Percentiles rank a stretch among this genome's conserved stretches.
Conservation (phyloP, 108 stramenopile species). For the Aurantiochytrium sp. region DNA sequence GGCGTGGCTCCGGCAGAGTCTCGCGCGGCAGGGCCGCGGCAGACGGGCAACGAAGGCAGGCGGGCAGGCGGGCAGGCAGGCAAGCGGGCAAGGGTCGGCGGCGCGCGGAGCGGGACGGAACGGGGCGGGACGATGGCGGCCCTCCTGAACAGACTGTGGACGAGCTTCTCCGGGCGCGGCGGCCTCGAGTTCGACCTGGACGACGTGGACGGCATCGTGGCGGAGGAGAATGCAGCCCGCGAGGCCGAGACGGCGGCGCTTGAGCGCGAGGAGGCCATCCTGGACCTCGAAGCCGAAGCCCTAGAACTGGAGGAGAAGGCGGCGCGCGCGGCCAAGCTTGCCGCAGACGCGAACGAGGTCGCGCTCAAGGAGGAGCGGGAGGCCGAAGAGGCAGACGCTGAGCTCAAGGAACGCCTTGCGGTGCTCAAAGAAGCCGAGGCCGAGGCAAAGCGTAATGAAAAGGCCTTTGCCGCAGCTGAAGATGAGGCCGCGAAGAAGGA, state of each 20-base stretch:
- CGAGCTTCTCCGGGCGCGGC: background rate
- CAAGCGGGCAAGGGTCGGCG: background rate
- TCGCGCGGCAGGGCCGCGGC: too few species aligned
- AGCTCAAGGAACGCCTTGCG: background rate
- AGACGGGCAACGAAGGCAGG: too few species aligned
- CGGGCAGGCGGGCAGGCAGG: background rate
- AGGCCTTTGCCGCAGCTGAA: background rate
- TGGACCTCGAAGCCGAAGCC: background rate
- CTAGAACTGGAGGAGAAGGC: background rate
- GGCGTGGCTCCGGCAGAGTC: too few species aligned
- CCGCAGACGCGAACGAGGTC: background rate
- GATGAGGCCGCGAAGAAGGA: background rate
- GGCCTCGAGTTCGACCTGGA: background rate
- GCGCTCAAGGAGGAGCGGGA: background rate
- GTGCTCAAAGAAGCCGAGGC: background rate
- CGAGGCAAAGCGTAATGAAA: background rate
- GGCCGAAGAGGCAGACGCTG: background rate
- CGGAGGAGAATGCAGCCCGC: background rate
- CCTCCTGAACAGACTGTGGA: background rate
- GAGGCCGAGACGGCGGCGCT: background rate
- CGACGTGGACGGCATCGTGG: constrained; percentile 7
- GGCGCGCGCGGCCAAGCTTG: background rate
- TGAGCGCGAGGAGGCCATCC: background rate
- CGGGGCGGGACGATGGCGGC: background rate
- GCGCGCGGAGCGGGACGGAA: background rate